Percentiles rank a stretch among this genome's conserved stretches.
Evolutionary conservation across 1,284 basidiomycete species (phyloP).

Genomic region (Mycosarcoma mackinlayi): DNA sequence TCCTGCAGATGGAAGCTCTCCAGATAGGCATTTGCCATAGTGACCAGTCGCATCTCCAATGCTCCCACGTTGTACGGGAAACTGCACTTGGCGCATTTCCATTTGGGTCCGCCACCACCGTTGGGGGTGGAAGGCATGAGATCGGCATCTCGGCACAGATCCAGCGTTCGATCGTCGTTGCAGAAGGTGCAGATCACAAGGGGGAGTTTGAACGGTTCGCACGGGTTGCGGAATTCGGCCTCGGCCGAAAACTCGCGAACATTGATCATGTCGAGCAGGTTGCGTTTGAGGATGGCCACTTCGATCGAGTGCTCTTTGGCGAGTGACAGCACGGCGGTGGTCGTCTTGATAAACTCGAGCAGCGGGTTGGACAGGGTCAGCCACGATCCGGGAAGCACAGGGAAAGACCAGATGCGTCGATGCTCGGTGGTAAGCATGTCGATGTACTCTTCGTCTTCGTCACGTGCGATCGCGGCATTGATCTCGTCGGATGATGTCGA

Average conservation of each 20-base stretch:
- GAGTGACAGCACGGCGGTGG: conserved; percentile 79
- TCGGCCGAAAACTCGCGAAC: conserved; percentile 79
- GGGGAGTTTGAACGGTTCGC: conserved; percentile 85
- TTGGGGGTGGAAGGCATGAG: conserved; percentile 74
- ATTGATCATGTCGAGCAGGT: conserved; percentile 86
- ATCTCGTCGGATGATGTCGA: conserved; percentile 36
- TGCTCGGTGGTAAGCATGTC: conserved; percentile 48
- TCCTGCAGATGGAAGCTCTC: conserved; percentile 88
- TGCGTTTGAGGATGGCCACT: conserved; percentile 87
- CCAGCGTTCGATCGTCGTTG: conserved; percentile 88
- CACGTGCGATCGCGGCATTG: conserved; percentile 73
- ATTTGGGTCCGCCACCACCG: conserved; percentile 39
- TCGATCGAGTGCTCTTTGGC: conserved; percentile 84
- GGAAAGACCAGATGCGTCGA: conserved; percentile 76
- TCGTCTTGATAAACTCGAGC: conserved; percentile 90
- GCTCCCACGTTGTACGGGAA: conserved; percentile 85
- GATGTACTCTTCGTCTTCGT: conserved; percentile 72
- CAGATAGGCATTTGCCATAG: conserved; percentile 79
- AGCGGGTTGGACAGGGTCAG: conserved; percentile 78
- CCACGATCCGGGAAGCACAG: conserved; percentile 86
- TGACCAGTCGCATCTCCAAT: conserved; percentile 88
- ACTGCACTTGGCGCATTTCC: conserved; percentile 74
- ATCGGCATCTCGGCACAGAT: conserved; percentile 92
- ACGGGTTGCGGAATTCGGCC: conserved; percentile 80
- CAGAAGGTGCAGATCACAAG: conserved; percentile 92